These are phyloP conservation scores for Lactarius vividus DNA, from an alignment of 768 basidiomycete genomes.

Conservation along the genomic window DNA sequence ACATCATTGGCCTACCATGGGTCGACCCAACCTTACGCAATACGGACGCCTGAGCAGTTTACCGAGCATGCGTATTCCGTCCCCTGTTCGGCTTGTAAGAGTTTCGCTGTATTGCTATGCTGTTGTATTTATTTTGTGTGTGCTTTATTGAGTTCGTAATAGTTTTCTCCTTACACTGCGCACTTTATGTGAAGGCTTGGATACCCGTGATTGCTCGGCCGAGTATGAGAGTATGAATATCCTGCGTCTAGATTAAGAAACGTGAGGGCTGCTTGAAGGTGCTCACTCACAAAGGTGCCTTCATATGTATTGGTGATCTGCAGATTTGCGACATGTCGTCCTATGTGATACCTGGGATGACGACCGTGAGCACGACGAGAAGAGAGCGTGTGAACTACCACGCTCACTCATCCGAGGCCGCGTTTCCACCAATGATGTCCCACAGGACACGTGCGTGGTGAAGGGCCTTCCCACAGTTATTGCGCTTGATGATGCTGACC, in stretches of 20 bases:
- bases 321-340: constrained; percentile 90
- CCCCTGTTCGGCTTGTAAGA: neutral
- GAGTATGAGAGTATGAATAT: constrained; percentile 88
- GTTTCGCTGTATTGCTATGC: neutral
- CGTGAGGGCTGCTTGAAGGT: neutral
- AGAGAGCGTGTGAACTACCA: neutral
- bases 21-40: constrained; percentile 71
- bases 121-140: constrained; percentile 13
- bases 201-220: constrained; percentile 92
- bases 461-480: constrained; percentile 93
- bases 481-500: constrained; percentile 92
- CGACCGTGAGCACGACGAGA: neutral
- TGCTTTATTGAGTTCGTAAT: constrained; percentile 1
- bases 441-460: constrained; percentile 76
- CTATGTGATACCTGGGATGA: constrained; percentile 74
- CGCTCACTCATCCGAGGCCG: constrained; percentile 84
- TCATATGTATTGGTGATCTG: constrained; percentile 98
- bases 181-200: constrained; percentile 64
- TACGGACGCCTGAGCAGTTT: constrained; percentile 50
- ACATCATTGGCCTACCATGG: constrained; percentile 65
- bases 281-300: constrained; percentile 43
- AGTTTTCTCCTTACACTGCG: neutral
- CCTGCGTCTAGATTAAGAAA: constrained; percentile 43
- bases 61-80: neutral
- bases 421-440: constrained; percentile 94